Evolutionary conservation across 345 rosid genomes (phyloP).

Genomic region (Ricinus communis): DNA sequence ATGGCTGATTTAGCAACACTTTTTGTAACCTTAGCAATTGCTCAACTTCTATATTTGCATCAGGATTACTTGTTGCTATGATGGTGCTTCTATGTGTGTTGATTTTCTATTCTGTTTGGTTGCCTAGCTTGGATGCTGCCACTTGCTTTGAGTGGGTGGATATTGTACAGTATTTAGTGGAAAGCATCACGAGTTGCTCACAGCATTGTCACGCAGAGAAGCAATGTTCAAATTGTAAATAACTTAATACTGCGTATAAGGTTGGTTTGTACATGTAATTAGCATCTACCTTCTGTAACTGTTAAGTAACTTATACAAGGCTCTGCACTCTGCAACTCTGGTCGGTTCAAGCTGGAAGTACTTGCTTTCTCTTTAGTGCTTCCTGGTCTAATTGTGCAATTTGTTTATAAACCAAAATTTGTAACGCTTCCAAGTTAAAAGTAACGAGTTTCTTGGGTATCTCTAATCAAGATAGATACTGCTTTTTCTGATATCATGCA

Average conservation of each 20-base stretch:
- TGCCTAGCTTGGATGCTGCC: not conserved
- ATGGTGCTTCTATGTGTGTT: not conserved
- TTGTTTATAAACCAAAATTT: too few species aligned
- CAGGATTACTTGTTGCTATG: not conserved
- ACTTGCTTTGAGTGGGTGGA: constrained; percentile 8
- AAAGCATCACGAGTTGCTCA: not conserved
- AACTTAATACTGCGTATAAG: not conserved
- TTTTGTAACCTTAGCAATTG: too few species aligned
- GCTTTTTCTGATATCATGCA: not conserved
- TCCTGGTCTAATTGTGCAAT: not conserved
- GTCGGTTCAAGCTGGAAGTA: not conserved
- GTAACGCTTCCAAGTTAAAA: too few species aligned
- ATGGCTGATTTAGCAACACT: too few species aligned
- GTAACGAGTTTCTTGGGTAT: too few species aligned
- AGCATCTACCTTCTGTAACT: not conserved
- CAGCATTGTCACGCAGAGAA: not conserved
- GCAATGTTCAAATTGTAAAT: constrained; percentile 5
- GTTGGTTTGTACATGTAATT: not conserved
- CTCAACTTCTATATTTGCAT: not conserved
- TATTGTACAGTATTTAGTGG: constrained; percentile 7
- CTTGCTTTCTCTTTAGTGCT: not conserved
- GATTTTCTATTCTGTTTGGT: not conserved
- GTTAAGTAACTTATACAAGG: not conserved
- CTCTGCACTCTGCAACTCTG: not conserved
- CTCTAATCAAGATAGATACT: too few species aligned